phyloP scores from a whole-genome alignment of 768 basidiomycete species.

The Tephrocybe rancida region DNA sequence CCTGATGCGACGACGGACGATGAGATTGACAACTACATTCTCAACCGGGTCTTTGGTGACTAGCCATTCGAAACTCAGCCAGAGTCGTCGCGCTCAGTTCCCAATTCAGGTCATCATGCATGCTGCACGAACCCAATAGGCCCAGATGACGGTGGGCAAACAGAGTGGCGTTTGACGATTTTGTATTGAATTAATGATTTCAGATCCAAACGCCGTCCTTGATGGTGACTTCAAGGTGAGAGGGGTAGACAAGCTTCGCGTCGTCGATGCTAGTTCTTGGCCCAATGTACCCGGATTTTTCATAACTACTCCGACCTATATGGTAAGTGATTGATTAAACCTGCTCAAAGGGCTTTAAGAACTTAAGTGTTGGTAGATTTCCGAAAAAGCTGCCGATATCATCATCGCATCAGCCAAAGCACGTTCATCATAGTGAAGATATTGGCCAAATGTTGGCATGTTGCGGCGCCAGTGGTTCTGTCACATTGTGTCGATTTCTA shows the following conservation, averaged over 20 bases:
- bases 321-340: slow-evolving; percentile 22
- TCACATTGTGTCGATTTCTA: too few relatives aligned
- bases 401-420: slow-evolving; percentile 21
- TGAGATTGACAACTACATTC: slow-evolving; percentile 25
- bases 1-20: slow-evolving; percentile 19
- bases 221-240: slow-evolving; percentile 31
- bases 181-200: neutral
- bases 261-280: slow-evolving; percentile 33
- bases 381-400: slow-evolving; percentile 32
- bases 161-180: neutral
- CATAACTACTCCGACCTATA: slow-evolving; percentile 31
- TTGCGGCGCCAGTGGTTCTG: too few relatives aligned
- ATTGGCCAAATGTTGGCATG: too few relatives aligned
- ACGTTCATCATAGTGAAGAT: neutral
- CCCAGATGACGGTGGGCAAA: slow-evolving; percentile 21
- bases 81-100: neutral
- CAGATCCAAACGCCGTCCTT: slow-evolving; percentile 24
- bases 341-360: neutral
- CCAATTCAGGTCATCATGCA: slow-evolving; percentile 28
- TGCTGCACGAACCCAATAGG: slow-evolving; percentile 35
- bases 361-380: slow-evolving; percentile 19
- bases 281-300: slow-evolving; percentile 33
- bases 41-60: slow-evolving; percentile 27
- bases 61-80: neutral
- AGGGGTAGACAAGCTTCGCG: slow-evolving; percentile 29